Base-by-base conservation (phyloP, 1,139 yeast species). In the Zygosaccharomyces pseudobailii region DNA sequence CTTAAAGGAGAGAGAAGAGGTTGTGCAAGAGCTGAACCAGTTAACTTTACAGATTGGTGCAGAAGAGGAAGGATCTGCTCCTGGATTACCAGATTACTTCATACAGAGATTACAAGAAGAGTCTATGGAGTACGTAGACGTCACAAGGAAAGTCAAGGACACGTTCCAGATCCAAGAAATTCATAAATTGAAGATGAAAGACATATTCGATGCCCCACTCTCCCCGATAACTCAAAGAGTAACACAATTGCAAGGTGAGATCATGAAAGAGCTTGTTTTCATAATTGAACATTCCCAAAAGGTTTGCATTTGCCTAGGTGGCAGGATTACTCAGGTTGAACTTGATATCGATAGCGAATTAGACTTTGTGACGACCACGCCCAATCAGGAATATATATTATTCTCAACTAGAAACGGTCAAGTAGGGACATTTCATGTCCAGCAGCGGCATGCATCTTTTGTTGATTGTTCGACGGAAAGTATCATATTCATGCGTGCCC, bases 1-100 rank as follows among this genome's bases (percentile, higher is more conserved):
- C 1, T 72, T 83, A 7, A 73, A 74, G 48, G 96, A 88, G 58
- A 68, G 94, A 39, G 95, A 88, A 56, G 90, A 84, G 46, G 84
- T 87, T 1, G 72, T 74, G 45, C 63, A 62, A 5, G 87, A 87
- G 1, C 69, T 87, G 50, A 52, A 49, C 28, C 47, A 54, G 30
- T 48, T 52, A 39, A 46, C 54, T 33, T 51, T 50, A 2, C 58
- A 67, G 23, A 56, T 64, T 1, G 55, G 71, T 6, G 37, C 48
- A 4, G 41, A 24, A 23, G 48, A 37, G 6, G 38, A 42, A 17
- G 20, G 8, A 6, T 43, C 35, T 23, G 33, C 24, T 4, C 13
- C 30, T 25, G 27, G 24, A 2, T 25, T 48, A 8, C 42, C 50
- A 6, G 20, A 33, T 5, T 21, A 27, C 6, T 23, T 53, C 6